These are phyloP conservation scores for Carpinus viminea DNA, from an alignment of 306 rosid genomes.

Conservation along the genomic window DNA sequence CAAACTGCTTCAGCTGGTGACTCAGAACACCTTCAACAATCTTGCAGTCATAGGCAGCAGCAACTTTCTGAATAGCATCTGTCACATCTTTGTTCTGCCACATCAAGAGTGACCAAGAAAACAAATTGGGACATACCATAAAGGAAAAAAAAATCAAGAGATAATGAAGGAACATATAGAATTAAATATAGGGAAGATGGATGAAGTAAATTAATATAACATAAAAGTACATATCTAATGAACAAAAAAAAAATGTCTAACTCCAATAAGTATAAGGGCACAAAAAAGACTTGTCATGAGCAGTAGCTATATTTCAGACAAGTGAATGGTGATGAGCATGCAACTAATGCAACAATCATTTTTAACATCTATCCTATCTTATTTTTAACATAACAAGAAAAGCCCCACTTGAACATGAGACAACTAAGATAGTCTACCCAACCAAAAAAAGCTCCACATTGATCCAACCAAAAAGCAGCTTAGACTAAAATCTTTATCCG, in stretches of 20 bases:
- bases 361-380: no score
- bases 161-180: background rate
- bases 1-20: slow-evolving; percentile 99
- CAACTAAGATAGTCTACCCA: no score
- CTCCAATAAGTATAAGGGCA: background rate
- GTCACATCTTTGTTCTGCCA: slow-evolving; percentile 89
- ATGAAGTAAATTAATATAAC: background rate
- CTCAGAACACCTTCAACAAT: slow-evolving; percentile 99
- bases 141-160: background rate
- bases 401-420: no score
- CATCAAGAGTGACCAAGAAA: background rate
- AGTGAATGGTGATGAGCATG: background rate
- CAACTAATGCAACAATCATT: background rate
- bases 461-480: no score
- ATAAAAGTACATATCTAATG: no score
- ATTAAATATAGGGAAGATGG: no score
- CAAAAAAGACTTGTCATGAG: background rate
- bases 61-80: slow-evolving; percentile 97
- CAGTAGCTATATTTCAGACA: background rate
- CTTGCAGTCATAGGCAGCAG: slow-evolving; percentile 89
- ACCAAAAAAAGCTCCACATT: no score
- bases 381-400: no score
- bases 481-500: background rate
- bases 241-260: background rate
- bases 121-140: background rate